A percentile compares a stretch with the other conserved stretches of the same genome.
These are phyloP conservation scores for Beauveria medogensis DNA, from an alignment of 2,329 filamentous ascomycete genomes.

Conservation along the genomic window DNA sequence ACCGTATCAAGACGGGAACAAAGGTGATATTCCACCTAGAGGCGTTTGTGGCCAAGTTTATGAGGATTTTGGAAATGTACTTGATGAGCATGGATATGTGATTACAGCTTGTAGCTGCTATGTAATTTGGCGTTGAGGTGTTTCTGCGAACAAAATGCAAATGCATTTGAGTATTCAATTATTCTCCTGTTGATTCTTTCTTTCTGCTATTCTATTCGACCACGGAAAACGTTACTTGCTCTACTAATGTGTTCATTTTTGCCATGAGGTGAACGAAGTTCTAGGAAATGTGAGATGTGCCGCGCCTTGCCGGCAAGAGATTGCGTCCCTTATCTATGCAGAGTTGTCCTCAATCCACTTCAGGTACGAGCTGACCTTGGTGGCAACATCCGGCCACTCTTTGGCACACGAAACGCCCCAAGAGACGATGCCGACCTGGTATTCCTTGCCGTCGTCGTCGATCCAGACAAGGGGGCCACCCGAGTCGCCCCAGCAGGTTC, in stretches of 20 bases:
- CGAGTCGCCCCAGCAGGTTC: conserved; percentile 4
- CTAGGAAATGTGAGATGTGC: not conserved
- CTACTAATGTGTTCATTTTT: not conserved
- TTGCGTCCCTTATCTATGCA: not conserved
- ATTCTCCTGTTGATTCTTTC: not conserved
- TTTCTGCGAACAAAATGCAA: not conserved
- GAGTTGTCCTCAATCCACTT: conserved; percentile 1
- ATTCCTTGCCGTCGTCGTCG: not conserved
- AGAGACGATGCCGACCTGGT: conserved; percentile 1
- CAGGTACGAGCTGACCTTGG: not conserved
- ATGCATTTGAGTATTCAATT: not conserved
- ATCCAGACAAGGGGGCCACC: not conserved
- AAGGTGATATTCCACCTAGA: conserved; percentile 98
- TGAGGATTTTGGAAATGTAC: conserved; percentile 90
- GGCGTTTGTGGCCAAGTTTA: conserved; percentile 97
- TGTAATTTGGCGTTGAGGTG: conserved; percentile 4
- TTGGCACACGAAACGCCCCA: not conserved
- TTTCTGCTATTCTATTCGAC: no score
- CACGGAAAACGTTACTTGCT: no score
- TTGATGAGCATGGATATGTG: conserved; percentile 76
- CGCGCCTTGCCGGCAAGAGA: not conserved
- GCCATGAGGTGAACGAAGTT: not conserved
- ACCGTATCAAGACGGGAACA: conserved; percentile 80
- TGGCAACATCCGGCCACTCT: conserved; percentile 1
- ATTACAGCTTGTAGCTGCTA: conserved; percentile 12